These are phyloP conservation scores for Cunninghamia lanceolata DNA, from an alignment of 75 land plant species.

Conservation along the genomic window DNA sequence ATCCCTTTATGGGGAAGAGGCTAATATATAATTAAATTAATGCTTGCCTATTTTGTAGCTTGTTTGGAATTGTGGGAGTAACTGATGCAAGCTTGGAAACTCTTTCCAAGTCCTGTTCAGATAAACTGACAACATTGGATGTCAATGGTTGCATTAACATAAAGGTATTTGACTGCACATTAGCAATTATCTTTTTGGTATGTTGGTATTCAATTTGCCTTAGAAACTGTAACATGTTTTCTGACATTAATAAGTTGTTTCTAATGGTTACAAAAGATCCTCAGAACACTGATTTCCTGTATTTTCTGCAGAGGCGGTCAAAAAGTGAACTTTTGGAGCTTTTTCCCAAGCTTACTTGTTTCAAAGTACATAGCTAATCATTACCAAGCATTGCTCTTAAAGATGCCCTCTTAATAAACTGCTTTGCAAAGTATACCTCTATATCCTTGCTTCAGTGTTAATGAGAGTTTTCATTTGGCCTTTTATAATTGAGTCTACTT, in stretches of 20 bases:
- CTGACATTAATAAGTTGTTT: neutral
- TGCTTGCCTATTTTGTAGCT: constrained; percentile 39
- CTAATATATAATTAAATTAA: neutral
- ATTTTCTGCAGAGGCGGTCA: constrained; percentile 59
- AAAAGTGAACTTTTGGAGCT: constrained; percentile 58
- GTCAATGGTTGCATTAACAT: constrained; percentile 93
- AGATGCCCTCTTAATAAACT: neutral
- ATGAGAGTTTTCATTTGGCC: neutral
- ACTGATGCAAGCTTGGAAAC: constrained; percentile 77
- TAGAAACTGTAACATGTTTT: neutral
- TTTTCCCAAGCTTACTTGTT: constrained; percentile 68
- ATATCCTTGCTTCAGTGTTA: neutral
- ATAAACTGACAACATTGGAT: constrained; percentile 72
- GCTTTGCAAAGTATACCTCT: neutral
- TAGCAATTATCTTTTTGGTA: neutral
- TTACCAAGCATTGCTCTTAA: neutral
- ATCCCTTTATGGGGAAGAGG: neutral
- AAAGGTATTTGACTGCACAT: constrained; percentile 46
- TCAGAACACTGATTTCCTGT: neutral
- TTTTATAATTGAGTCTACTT: neutral
- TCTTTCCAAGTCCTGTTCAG: constrained; percentile 61
- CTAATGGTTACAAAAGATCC: neutral
- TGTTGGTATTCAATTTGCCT: neutral
- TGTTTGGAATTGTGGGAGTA: constrained; percentile 92
- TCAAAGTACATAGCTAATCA: constrained; percentile 82